phyloP scores from a whole-genome alignment of 805 yeast species.

The Yarrowia sp. region DNA sequence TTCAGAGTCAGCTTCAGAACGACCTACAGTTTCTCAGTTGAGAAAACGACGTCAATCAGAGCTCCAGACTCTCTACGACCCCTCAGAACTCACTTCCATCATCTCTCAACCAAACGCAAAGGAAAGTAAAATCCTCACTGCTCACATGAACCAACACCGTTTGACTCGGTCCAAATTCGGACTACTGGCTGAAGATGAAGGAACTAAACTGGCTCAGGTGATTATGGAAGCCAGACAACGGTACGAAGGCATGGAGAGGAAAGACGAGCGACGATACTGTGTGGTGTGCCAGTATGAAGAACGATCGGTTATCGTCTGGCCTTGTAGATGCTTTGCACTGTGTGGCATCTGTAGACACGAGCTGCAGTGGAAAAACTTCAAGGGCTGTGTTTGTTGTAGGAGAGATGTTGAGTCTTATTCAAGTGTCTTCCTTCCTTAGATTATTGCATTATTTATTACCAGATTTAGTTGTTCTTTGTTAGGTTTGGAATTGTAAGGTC shows the following conservation, averaged over 20 bases:
- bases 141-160: constrained; percentile 23
- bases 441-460: too few species aligned
- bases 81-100: constrained; percentile 13
- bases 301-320: constrained; percentile 84
- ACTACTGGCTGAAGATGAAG: neutral
- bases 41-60: constrained; percentile 4
- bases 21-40: neutral
- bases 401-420: constrained; percentile 66
- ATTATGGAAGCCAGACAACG: constrained; percentile 20
- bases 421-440: constrained; percentile 55
- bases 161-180: constrained; percentile 11
- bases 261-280: constrained; percentile 43
- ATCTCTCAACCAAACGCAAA: constrained; percentile 11
- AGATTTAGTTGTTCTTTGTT: too few species aligned
- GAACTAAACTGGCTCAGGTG: constrained; percentile 5
- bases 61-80: constrained; percentile 11
- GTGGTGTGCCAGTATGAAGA: constrained; percentile 77
- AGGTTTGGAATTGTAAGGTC: too few species aligned
- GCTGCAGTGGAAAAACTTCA: constrained; percentile 67
- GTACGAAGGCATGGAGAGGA: constrained; percentile 11
- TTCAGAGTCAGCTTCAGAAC: neutral
- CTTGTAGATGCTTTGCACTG: constrained; percentile 83
- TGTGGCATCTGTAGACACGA: constrained; percentile 81
- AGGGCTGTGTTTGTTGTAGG: constrained; percentile 83
- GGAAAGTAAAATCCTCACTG: constrained; percentile 17